Evolutionary conservation across 345 rosid genomes (phyloP).

Genomic region (Sapria himalayana): DNA sequence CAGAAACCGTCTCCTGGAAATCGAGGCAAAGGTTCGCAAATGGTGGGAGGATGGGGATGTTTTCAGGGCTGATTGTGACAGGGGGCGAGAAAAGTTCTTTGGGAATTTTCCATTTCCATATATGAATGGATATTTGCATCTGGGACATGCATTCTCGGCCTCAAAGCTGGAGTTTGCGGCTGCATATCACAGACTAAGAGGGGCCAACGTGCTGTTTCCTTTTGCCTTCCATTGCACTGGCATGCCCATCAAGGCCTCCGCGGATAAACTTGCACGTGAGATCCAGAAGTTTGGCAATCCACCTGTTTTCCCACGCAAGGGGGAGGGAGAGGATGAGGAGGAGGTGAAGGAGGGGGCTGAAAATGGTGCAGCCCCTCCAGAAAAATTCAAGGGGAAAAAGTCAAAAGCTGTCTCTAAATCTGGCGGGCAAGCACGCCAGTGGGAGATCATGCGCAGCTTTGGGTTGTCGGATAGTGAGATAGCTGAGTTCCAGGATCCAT

Average conservation of each 20-base stretch:
- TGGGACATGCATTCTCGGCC: conserved; percentile 62
- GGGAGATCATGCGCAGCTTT: conserved; percentile 94
- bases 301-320: conserved; percentile 32
- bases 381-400: conserved; percentile 63
- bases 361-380: conserved; percentile 19
- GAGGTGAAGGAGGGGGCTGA: conserved; percentile 10
- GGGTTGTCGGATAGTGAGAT: conserved; percentile 62
- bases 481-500: conserved; percentile 46
- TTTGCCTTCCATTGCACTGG: conserved; percentile 93
- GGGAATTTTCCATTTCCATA: conserved; percentile 67
- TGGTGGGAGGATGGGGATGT: conserved; percentile 66
- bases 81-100: conserved; percentile 47
- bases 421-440: conserved; percentile 57
- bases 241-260: conserved; percentile 94
- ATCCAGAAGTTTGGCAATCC: conserved; percentile 53
- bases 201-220: conserved; percentile 69
- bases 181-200: conserved; percentile 69
- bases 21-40: conserved; percentile 22
- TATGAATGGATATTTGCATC: conserved; percentile 66
- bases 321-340: conserved; percentile 16
- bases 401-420: conserved; percentile 78
- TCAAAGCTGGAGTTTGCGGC: conserved; percentile 86
- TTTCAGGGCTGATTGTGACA: conserved; percentile 37
- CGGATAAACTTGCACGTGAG: conserved; percentile 74
- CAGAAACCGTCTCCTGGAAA: conserved; percentile 59